A percentile compares a stretch with the other conserved stretches of the same genome.
These are phyloP conservation scores for Tricholoma flavovirens DNA, from an alignment of 768 basidiomycete species.

Conservation along the genomic window DNA sequence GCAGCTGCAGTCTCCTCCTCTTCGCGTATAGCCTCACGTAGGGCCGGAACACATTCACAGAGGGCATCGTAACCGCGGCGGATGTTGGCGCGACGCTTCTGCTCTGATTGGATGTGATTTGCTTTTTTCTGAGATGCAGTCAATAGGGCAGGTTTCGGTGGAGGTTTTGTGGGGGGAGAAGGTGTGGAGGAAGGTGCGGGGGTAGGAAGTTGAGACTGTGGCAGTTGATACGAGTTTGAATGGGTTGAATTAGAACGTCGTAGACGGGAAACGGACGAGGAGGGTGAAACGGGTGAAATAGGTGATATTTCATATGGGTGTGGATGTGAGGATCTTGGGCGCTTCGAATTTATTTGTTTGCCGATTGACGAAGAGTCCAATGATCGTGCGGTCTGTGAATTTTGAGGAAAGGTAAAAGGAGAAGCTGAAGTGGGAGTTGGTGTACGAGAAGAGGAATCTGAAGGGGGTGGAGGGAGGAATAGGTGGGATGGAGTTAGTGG, in stretches of 20 bases:
- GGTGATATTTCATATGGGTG: conserved; percentile 15
- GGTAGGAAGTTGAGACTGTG: conserved; percentile 9
- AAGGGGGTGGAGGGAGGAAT: conserved; percentile 11
- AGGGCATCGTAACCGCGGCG: conserved; percentile 84
- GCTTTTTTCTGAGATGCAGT: conserved; percentile 86
- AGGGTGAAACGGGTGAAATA: not conserved
- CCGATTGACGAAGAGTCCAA: conserved; percentile 1
- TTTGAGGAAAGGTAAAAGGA: conserved; percentile 12
- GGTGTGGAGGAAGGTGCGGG: conserved; percentile 12
- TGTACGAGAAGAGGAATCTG: conserved; percentile 19
- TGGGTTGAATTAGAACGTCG: conserved; percentile 8
- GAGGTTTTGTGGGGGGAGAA: conserved; percentile 16
- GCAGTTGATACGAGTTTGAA: conserved; percentile 4
- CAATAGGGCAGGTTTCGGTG: conserved; percentile 47
- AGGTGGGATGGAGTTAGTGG: conserved; percentile 6
- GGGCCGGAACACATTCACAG: conserved; percentile 75
- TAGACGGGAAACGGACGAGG: not conserved
- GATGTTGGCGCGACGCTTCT: conserved; percentile 90
- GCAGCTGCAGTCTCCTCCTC: conserved; percentile 54
- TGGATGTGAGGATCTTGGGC: conserved; percentile 12
- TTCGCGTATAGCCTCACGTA: conserved; percentile 72
- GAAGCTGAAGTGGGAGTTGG: conserved; percentile 17
- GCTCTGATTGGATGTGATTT: conserved; percentile 92
- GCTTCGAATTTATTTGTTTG: conserved; percentile 8
- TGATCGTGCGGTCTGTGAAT: not conserved